Conservation (phyloP, 768 basidiomycete species). For the Termitomyces sp. region DNA sequence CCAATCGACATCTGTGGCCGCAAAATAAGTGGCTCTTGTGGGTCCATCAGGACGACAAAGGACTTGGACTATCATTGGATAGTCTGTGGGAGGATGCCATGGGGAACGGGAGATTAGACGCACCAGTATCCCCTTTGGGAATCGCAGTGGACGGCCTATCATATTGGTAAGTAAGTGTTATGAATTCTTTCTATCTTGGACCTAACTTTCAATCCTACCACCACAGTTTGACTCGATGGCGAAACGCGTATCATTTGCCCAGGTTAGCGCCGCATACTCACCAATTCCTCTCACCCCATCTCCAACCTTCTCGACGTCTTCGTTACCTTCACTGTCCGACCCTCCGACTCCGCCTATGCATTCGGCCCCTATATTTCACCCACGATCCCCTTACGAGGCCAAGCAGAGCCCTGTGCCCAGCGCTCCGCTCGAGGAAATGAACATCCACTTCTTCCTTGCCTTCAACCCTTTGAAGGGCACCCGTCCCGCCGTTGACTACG, state of each 20-base stretch:
- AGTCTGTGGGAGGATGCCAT: constrained; percentile 2
- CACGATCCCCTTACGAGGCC: constrained; percentile 17
- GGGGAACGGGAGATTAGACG: constrained; percentile 1
- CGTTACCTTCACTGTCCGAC: constrained; percentile 33
- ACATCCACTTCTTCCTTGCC: constrained; percentile 41
- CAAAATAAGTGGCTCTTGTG: not conserved
- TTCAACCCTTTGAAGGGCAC: constrained; percentile 25
- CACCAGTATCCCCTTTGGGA: constrained; percentile 11
- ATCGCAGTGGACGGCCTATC: constrained; percentile 1
- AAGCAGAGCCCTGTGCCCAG: constrained; percentile 21
- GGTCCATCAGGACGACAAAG: not conserved
- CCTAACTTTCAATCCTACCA: constrained; percentile 11
- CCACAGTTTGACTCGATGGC: constrained; percentile 19
- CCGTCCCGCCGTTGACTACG: constrained; percentile 32
- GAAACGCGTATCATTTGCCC: constrained; percentile 42
- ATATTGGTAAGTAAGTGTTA: no score
- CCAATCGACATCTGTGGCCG: not conserved
- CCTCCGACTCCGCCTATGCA: constrained; percentile 30
- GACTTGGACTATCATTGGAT: not conserved
- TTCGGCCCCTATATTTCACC: constrained; percentile 30
- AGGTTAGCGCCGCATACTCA: constrained; percentile 33
- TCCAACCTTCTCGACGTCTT: constrained; percentile 31
- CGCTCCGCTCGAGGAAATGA: constrained; percentile 24
- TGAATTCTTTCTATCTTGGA: constrained; percentile 6
- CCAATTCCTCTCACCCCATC: constrained; percentile 32